Evolutionary conservation across 192 early-diverging fungal genomes (phyloP), one percentile per base, ranked within the genome.

Genomic region (Coemansia guatemalensis): DNA sequence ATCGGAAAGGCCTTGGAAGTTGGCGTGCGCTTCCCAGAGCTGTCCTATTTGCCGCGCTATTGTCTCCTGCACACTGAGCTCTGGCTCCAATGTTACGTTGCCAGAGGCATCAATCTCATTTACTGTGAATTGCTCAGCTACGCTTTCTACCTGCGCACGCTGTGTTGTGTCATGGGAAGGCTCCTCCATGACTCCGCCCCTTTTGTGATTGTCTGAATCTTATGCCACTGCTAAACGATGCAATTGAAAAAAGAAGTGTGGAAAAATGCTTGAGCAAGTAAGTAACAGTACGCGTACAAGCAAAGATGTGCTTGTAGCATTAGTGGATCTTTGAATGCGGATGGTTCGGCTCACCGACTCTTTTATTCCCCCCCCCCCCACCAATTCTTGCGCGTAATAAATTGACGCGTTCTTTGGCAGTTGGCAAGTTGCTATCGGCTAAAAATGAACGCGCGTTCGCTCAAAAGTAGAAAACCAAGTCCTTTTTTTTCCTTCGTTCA

Each of bases 1-100:
- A 53, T 68, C 69, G 8, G 53, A 35, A 2, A 79, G 64, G 0
- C 77, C 77, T 6, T 60, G 48, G 48, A 80, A 80, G 23, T 74
- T 74, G 21, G 39, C 48, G 48, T 80, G 65, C 14, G 65, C 23
- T 27, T 70, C 68, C 77, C 77, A 80, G 22, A 80, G 77, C 61
- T 73, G 64, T 2, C 62, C 68, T 32, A 80, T 80, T 33, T 80
- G 77, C 58, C 55, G 62, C 14, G 68, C 51, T 62, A 74, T 69
- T 39, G 59, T 41, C 18, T 71, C 71, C 5, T 74, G 68, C 18
- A 64, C 77, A 2, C 41, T 59, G 22, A 63, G 57, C 9, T 58
- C 56, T 5, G 71, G 58, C 61, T 67, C 61, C 17, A 73, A 65
- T 9, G 26, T 29, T 7, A 62, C 68, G 0, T 14, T 44, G 58